Evolutionary conservation across 2,329 filamentous ascomycete genomes (phyloP).

Genomic region (Helicocarpus griseus): DNA sequence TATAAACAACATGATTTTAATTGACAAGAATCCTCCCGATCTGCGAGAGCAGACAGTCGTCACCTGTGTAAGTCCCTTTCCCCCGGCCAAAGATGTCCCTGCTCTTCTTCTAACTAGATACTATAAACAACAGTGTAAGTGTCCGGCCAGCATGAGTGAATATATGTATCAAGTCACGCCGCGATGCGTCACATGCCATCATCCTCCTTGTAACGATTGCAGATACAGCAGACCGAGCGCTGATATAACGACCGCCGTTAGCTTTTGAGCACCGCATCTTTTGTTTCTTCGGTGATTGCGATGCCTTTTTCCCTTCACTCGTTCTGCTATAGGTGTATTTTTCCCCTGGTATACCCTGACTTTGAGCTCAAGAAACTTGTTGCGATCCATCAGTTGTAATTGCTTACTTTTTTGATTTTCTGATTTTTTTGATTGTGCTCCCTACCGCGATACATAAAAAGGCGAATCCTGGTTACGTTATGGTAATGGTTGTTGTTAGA

Average conservation of each 20-base stretch:
- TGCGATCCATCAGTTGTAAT: too few species aligned
- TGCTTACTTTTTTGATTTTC: neutral
- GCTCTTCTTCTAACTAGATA: neutral
- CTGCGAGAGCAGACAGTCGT: neutral
- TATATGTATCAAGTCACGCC: conserved; percentile 2
- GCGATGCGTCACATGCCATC: conserved; percentile 7
- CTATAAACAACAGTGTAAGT: conserved; percentile 5
- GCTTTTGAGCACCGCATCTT: neutral
- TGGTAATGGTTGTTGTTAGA: too few species aligned
- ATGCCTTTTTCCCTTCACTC: too few species aligned
- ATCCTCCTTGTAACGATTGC: conserved; percentile 7
- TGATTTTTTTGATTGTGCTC: too few species aligned
- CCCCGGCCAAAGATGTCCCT: too few species aligned
- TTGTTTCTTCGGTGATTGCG: neutral
- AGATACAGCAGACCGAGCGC: neutral
- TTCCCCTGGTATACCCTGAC: too few species aligned
- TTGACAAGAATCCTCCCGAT: neutral
- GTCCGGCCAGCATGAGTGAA: neutral
- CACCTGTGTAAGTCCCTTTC: conserved; percentile 7
- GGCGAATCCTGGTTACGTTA: too few species aligned
- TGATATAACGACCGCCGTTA: too few species aligned
- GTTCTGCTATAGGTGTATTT: too few species aligned
- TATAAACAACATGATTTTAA: neutral
- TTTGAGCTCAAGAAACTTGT: too few species aligned
- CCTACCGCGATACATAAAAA: too few species aligned